Conservation (phyloP, 768 basidiomycete species). For the Artomyces pyxidatus region DNA sequence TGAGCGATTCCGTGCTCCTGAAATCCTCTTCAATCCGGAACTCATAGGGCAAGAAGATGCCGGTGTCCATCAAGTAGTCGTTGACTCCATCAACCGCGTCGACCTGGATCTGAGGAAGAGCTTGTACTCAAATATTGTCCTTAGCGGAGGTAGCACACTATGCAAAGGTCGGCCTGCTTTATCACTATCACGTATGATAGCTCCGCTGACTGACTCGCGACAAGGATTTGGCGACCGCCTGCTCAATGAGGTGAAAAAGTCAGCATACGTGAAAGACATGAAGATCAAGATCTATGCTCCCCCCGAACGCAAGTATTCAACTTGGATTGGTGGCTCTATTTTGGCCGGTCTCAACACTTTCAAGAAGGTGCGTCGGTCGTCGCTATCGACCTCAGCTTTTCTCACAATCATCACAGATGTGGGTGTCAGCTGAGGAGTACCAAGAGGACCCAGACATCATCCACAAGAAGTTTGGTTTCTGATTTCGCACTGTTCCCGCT, state of each 20-base stretch:
- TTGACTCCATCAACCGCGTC: constrained; percentile 95
- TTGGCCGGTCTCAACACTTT: constrained; percentile 93
- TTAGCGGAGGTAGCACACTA: constrained; percentile 93
- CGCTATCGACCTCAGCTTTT: not conserved
- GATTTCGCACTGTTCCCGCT: no score
- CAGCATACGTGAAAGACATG: constrained; percentile 86
- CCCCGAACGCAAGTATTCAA: constrained; percentile 97
- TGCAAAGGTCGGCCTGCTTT: constrained; percentile 61
- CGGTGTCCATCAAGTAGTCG: constrained; percentile 95
- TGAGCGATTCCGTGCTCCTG: constrained; percentile 94
- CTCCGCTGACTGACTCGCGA: constrained; percentile 16
- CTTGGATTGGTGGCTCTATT: constrained; percentile 97
- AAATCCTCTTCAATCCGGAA: constrained; percentile 97
- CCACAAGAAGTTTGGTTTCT: constrained; percentile 90
- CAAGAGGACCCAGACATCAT: constrained; percentile 99
- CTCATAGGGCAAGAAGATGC: constrained; percentile 93
- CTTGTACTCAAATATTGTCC: constrained; percentile 92
- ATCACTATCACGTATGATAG: constrained; percentile 4
- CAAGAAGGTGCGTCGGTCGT: constrained; percentile 65
- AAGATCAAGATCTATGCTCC: constrained; percentile 99
- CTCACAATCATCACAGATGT: constrained; percentile 62
- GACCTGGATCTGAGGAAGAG: constrained; percentile 95
- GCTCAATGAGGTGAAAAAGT: constrained; percentile 92
- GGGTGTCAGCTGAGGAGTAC: constrained; percentile 99
- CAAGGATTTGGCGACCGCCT: constrained; percentile 93